Conservation (phyloP, 257 asterid genomes). For the Penstemon eatonii region DNA sequence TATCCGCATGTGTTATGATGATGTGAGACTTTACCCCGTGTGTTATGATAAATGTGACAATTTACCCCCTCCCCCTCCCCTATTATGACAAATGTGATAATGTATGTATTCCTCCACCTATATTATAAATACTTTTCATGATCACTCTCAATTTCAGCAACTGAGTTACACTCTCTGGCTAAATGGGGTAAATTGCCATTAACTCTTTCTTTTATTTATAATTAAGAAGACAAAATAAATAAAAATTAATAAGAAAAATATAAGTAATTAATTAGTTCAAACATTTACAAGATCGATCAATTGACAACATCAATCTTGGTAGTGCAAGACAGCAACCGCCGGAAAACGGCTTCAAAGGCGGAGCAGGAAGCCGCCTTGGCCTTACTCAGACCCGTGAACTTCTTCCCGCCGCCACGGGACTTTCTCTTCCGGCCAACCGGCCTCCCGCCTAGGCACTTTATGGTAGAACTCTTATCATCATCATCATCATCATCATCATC, state of each 20-base stretch:
- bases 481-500: slow-evolving; percentile 18
- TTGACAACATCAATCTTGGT: slow-evolving; percentile 72
- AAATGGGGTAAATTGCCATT: no score
- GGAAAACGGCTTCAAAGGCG: slow-evolving; percentile 44
- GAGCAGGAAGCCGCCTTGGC: slow-evolving; percentile 42
- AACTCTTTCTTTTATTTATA: no score
- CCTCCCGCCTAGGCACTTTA: slow-evolving; percentile 48
- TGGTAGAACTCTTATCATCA: neutral
- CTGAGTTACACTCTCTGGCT: no score
- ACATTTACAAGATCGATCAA: slow-evolving; percentile 22
- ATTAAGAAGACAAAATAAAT: neutral
- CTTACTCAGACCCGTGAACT: slow-evolving; percentile 36
- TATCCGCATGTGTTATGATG: no score
- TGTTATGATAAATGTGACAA: no score
- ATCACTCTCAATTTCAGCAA: no score
- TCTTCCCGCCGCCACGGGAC: slow-evolving; percentile 30
- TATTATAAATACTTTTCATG: no score
- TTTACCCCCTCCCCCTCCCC: no score
- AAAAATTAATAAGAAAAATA: neutral
- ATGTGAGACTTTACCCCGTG: no score
- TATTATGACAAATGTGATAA: no score
- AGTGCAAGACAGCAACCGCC: slow-evolving; percentile 76
- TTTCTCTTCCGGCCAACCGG: slow-evolving; percentile 8
- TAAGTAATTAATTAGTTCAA: neutral
- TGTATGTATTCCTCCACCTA: no score